A percentile compares a stretch with the other conserved stretches of the same genome.
phyloP scores from a whole-genome alignment of 345 rosid species.

The Arabis hirsuta region DNA sequence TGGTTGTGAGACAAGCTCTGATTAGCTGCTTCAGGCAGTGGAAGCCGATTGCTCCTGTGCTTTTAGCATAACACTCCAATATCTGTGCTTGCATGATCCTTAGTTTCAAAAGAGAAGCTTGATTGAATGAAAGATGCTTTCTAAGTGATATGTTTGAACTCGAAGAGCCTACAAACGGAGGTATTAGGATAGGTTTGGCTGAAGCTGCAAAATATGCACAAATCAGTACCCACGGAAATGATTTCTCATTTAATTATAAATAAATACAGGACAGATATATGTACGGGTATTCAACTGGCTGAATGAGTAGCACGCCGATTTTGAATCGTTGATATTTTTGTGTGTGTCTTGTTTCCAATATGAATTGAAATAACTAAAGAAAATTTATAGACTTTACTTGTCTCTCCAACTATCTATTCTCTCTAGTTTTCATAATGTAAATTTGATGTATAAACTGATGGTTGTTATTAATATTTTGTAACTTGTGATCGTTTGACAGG shows the following conservation, averaged over 20 bases:
- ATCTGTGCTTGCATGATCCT: not conserved
- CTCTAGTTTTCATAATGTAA: slow-evolving; percentile 9
- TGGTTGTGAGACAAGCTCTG: slow-evolving; percentile 19
- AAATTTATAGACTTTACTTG: not conserved
- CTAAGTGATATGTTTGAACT: slow-evolving; percentile 12
- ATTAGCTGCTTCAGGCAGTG: not conserved
- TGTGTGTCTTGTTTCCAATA: not conserved
- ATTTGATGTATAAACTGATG: slow-evolving; percentile 17
- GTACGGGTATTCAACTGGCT: slow-evolving; percentile 9
- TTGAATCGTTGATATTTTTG: slow-evolving; percentile 8
- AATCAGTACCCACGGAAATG: slow-evolving; percentile 1
- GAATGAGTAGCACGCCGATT: not conserved
- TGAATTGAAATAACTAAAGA: not conserved
- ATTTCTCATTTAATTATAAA: not conserved
- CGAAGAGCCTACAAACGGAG: not conserved
- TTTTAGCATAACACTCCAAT: not conserved
- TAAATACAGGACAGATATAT: not conserved
- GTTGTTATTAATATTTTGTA: slow-evolving; percentile 16
- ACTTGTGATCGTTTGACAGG: slow-evolving; percentile 51
- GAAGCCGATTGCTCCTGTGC: slow-evolving; percentile 4
- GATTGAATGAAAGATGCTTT: not conserved
- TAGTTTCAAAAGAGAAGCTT: not conserved
- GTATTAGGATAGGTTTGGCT: not conserved
- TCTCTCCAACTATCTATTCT: slow-evolving; percentile 7
- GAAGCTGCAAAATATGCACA: not conserved